Percentiles rank a stretch among this genome's conserved stretches.
phyloP scores from a whole-genome alignment of 2,329 filamentous ascomycete species.

The Penicillium brasilianum region DNA sequence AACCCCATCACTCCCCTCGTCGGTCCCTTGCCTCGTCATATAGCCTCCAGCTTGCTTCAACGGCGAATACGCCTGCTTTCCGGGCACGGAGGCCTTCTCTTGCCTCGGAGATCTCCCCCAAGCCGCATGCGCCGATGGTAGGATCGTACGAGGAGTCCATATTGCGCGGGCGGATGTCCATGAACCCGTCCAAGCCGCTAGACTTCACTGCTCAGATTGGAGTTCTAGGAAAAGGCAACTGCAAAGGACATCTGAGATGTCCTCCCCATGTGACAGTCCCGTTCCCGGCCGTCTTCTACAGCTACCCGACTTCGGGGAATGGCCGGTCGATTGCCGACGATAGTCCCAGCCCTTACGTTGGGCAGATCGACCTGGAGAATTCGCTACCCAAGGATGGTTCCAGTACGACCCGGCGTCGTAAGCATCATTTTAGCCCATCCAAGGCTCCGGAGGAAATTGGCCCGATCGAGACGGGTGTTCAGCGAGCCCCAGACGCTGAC shows the following conservation, averaged over 20 bases:
- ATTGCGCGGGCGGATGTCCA: slow-evolving; percentile 92
- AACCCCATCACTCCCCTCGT: slow-evolving; percentile 74
- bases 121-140: slow-evolving; percentile 93
- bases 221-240: slow-evolving; percentile 85
- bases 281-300: slow-evolving; percentile 96
- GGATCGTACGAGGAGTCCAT: slow-evolving; percentile 98
- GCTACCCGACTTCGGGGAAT: slow-evolving; percentile 73
- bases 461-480: slow-evolving; percentile 16
- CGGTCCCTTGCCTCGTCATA: slow-evolving; percentile 71
- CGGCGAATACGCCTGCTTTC: slow-evolving; percentile 43
- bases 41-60: slow-evolving; percentile 54
- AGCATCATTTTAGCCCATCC: slow-evolving; percentile 40
- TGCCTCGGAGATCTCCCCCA: slow-evolving; percentile 72
- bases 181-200: slow-evolving; percentile 86
- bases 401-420: slow-evolving; percentile 46
- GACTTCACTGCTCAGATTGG: slow-evolving; percentile 96
- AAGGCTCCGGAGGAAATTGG: slow-evolving; percentile 17
- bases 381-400: slow-evolving; percentile 62
- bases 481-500: slow-evolving; percentile 33
- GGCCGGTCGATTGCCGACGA: slow-evolving; percentile 72
- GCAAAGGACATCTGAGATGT: slow-evolving; percentile 82
- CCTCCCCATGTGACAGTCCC: slow-evolving; percentile 88
- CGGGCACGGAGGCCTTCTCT: slow-evolving; percentile 70
- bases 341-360: slow-evolving; percentile 94
- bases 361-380: slow-evolving; percentile 88